Conservation (phyloP, 1,284 basidiomycete species). For the Ceratobasidium sp. region DNA sequence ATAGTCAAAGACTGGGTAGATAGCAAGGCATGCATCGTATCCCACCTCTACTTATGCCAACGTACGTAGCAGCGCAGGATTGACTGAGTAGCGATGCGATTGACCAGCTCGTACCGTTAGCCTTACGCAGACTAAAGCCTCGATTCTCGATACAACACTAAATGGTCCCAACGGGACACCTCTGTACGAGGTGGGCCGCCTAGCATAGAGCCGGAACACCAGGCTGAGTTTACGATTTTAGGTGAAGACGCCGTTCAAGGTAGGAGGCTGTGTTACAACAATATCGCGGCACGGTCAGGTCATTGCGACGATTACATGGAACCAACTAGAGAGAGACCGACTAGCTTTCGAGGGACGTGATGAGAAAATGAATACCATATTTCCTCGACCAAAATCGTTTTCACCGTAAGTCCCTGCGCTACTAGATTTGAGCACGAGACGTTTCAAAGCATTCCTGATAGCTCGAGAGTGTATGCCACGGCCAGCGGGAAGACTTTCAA, state of each 20-base stretch:
- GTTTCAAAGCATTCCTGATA: neutral
- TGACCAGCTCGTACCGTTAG: too few relatives aligned
- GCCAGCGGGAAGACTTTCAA: neutral
- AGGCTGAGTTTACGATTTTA: neutral
- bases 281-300: neutral
- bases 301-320: slow-evolving; percentile 4
- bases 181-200: too few relatives aligned
- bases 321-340: neutral
- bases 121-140: too few relatives aligned
- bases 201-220: too few relatives aligned
- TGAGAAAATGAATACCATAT: neutral
- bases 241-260: neutral
- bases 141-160: too few relatives aligned
- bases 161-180: too few relatives aligned
- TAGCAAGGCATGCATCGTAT: too few relatives aligned
- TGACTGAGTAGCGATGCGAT: too few relatives aligned
- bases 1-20: too few relatives aligned
- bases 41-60: too few relatives aligned
- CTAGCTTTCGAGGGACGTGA: neutral
- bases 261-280: neutral
- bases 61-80: too few relatives aligned
- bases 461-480: neutral
- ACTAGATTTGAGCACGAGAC: neutral
- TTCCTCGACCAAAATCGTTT: neutral
- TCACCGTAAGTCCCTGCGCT: neutral